Evolutionary conservation across 495 filamentous ascomycete genomes (phyloP), one percentile per base, ranked within the genome.

Genomic region (Trichoderma parareesei): DNA sequence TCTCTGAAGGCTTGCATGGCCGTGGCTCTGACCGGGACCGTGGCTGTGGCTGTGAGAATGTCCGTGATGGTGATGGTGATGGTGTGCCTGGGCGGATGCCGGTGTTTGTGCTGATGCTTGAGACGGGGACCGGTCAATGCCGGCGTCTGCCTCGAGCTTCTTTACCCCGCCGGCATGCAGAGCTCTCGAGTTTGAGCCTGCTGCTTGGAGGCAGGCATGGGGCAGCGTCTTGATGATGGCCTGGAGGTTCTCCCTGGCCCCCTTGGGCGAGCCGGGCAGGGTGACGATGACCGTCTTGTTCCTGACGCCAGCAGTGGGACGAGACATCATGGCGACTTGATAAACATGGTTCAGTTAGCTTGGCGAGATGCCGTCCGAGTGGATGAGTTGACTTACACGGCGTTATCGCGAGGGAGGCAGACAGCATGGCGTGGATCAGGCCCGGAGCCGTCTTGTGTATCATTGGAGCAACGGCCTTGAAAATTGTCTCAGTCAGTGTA

Each of bases 191-290:
- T 92, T 85, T 40, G 84, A 85, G 16, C 92, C 93, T 5, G 89
- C 88, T 65, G 90, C 89, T 78, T 98, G 94, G 27, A 88, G 77
- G 66, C 94, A 99, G 38, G 95, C 95, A 76, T 99, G 94, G 1
- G 94, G 92, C 2, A 99, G 79, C 57, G 92, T 87, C 70, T 90
- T 95, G 48, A 99, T 75, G n/a, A 98, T 78, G 3, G 92, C 86
- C 70, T 90, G 84, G n/a, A 99, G 84, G 71, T 98, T 99, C 77
- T 99, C 94, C 70, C 85, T 88, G 3, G 94, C 94, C n/a, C 92
- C 94, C 78, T 96, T 97, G 2, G 95, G 95, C 3, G 94, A 97
- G 35, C 94, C 94, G 0, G 94, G 94, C 46, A 99, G 80, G 0
- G 94, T 98, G 60, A 97, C 77, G 55, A 99, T 91, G 61, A 99